Evolutionary conservation across 768 basidiomycete species (phyloP), one percentile per base, ranked within the genome.

Genomic region (Rickenella mellea): DNA sequence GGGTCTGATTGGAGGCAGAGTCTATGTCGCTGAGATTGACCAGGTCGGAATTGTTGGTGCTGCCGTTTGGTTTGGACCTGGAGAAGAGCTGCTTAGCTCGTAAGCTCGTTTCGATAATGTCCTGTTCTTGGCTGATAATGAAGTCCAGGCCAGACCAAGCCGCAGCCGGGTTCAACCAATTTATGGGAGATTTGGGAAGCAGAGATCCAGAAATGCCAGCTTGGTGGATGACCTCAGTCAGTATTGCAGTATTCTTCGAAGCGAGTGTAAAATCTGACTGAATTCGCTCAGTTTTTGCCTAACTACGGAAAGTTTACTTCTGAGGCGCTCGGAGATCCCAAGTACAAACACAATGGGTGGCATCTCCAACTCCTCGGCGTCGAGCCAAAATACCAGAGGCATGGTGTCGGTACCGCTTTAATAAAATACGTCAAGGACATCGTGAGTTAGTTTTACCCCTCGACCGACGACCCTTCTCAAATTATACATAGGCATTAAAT

Each of bases 1-100:
- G 9, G 43, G 39, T 31, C 39, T 45, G 19, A 21, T 47, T 15
- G 50, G 38, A 9, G 51, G 51, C 11, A 43, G 49, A 32, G 49
- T 50, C 8, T 52, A 52, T 25, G 45, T 50, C 22, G 51, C 46
- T 17, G 50, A 52, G 30, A 32, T 44, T 20, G 33, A 27, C 15
- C n/a, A 28, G 20, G 39, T 32, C 20, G 37, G 38, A 9, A 43
- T 52, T 29, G 45, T 52, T n/a, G 51, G 51, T 10, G 46, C 41
- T 15, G 43, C 51, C 11, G 50, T 43, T 11, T 52, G 51, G 51
- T 51, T 44, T 29, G 35, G 28, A 14, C 51, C 51, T 14, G 39
- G 39, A 10, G 29, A 30, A 30, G 29, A 30, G 15, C 29, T 30
- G 10, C 29, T 30, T 30, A 15, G 29, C 10, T 30, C 29, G 29